Percentiles rank a stretch among this genome's conserved stretches.
Conservation (phyloP, 352 stramenopile species). For the Plasmopara halstedii region DNA sequence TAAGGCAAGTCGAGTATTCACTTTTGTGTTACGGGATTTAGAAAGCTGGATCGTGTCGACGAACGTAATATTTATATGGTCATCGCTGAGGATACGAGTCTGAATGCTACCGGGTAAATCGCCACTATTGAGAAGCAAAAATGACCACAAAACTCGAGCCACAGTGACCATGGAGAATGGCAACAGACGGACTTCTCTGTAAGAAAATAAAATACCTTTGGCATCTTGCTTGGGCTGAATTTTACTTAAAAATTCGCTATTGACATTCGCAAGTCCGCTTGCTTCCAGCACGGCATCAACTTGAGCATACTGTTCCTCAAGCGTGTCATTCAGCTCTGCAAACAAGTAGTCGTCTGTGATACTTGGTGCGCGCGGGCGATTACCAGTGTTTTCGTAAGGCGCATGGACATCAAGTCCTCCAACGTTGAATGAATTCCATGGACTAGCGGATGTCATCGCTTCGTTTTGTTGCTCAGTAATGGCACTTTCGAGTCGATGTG, state of each 20-base stretch:
- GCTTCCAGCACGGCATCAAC: conserved; percentile 10
- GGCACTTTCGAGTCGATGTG: conserved; percentile 13
- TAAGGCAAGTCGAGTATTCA: conserved; percentile 18
- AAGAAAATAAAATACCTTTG: conserved; percentile 15
- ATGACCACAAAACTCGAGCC: conserved; percentile 18
- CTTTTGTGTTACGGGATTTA: conserved; percentile 14
- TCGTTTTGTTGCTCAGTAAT: conserved; percentile 16
- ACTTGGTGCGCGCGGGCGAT: conserved; percentile 8
- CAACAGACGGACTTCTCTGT: conserved; percentile 20
- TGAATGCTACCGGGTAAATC: conserved; percentile 5
- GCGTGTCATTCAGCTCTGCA: conserved; percentile 14
- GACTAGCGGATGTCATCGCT: conserved; percentile 3
- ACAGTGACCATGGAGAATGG: conserved; percentile 22
- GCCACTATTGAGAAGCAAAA: conserved; percentile 10
- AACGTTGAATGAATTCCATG: conserved; percentile 13
- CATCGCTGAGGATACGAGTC: conserved; percentile 14
- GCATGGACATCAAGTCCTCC: conserved; percentile 2
- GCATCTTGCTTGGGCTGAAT: conserved; percentile 14
- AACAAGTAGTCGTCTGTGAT: conserved; percentile 26
- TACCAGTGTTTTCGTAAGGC: not conserved
- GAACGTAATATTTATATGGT: conserved; percentile 27
- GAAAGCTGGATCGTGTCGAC: conserved; percentile 24
- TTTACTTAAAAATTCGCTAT: conserved; percentile 8
- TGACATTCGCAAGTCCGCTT: conserved; percentile 8
- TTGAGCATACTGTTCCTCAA: conserved; percentile 22